Percentiles rank a stretch among this genome's conserved stretches.
Evolutionary conservation across 192 early-diverging fungal genomes (phyloP).

Genomic region (Diversispora epigaea): DNA sequence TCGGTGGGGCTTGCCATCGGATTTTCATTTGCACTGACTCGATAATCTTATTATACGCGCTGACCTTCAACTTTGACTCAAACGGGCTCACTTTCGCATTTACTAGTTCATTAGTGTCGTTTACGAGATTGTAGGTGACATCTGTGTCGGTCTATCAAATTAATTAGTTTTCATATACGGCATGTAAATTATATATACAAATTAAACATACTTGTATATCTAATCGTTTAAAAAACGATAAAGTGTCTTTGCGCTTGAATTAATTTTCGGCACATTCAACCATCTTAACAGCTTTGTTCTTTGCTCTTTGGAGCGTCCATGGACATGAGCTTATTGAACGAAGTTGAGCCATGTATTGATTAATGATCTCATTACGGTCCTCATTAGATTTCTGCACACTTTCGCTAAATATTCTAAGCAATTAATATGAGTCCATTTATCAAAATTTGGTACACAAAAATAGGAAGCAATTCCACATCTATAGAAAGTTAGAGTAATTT

Average conservation of each 20-base stretch:
- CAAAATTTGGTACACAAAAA: slow-evolving; percentile 7
- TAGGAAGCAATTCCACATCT: slow-evolving; percentile 24
- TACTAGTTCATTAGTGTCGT: too few relatives aligned
- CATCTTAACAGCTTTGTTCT: slow-evolving; percentile 22
- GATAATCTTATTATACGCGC: slow-evolving; percentile 2
- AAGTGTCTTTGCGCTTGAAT: slow-evolving; percentile 32
- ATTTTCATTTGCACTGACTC: neutral
- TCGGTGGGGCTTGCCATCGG: neutral
- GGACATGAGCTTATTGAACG: slow-evolving; percentile 10
- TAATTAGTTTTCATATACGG: slow-evolving; percentile 16
- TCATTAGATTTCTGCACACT: slow-evolving; percentile 26
- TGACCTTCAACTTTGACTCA: neutral
- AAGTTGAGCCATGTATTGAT: slow-evolving; percentile 16
- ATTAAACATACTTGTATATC: slow-evolving; percentile 24
- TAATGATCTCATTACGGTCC: slow-evolving; percentile 27
- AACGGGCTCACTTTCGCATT: slow-evolving; percentile 5
- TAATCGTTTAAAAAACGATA: slow-evolving; percentile 31
- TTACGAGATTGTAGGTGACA: neutral
- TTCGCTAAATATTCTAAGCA: slow-evolving; percentile 30
- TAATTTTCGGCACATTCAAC: neutral
- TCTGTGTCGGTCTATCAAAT: slow-evolving; percentile 7
- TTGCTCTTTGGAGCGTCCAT: slow-evolving; percentile 27
- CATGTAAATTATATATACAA: slow-evolving; percentile 12
- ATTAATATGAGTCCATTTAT: slow-evolving; percentile 15
- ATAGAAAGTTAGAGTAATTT: slow-evolving; percentile 9